A percentile compares a stretch with the other conserved stretches of the same genome.
These are phyloP conservation scores for Geotrichum australiense DNA, from an alignment of 1,139 yeast genomes.

Conservation along the genomic window DNA sequence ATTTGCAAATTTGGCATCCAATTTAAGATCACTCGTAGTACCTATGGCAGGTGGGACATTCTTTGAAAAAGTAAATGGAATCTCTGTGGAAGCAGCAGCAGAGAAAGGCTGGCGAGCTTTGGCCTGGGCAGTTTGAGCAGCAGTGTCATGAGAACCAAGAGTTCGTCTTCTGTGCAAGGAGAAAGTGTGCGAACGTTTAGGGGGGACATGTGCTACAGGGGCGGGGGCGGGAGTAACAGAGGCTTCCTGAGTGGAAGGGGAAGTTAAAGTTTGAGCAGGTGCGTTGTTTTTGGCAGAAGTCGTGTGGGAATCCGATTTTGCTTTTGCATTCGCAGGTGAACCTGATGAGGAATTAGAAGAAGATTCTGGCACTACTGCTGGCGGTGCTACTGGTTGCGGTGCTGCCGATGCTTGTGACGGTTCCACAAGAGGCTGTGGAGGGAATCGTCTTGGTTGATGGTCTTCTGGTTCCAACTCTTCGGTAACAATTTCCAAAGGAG, in stretches of 20 bases:
- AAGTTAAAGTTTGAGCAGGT: background rate
- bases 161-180: constrained; percentile 12
- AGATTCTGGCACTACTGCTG: too few species aligned
- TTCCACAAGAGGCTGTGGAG: background rate
- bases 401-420: background rate
- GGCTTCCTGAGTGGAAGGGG: background rate
- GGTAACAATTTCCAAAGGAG: too few species aligned
- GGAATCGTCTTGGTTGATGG: background rate
- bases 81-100: constrained; percentile 2
- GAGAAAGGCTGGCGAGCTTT: constrained; percentile 13
- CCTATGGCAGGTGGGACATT: constrained; percentile 9
- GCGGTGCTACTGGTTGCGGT: constrained; percentile 1
- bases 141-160: constrained; percentile 12
- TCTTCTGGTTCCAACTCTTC: background rate
- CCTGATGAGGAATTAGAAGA: background rate
- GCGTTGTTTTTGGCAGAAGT: background rate
- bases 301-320: too few species aligned
- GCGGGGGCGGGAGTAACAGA: constrained; percentile 3
- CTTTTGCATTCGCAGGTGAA: background rate
- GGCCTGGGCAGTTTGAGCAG: constrained; percentile 13
- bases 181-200: constrained; percentile 14
- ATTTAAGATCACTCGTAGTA: constrained; percentile 15
- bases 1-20: constrained; percentile 12
- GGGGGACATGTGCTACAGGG: too few species aligned
- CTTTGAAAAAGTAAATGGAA: constrained; percentile 15